phyloP scores from a whole-genome alignment of 73 alveolate genomes.

The Effrenium voratum region DNA sequence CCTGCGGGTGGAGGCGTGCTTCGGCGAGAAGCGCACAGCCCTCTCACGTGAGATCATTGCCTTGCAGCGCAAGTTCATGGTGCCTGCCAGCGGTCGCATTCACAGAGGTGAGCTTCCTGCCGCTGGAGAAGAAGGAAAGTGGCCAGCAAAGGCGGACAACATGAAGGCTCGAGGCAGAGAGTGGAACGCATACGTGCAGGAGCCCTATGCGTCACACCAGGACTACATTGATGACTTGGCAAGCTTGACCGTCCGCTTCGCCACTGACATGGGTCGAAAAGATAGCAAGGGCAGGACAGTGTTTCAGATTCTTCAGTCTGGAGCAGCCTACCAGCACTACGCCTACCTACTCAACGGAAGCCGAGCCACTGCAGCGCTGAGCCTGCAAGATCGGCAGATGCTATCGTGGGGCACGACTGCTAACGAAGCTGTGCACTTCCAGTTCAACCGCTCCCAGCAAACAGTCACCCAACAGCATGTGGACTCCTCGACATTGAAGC shows the following conservation, averaged over 20 bases:
- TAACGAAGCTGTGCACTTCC: too few species aligned
- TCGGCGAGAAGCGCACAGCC: neutral
- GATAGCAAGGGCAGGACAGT: neutral
- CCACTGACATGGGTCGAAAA: neutral
- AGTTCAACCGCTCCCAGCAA: neutral
- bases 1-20: neutral
- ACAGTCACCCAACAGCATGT: neutral
- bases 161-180: too few species aligned
- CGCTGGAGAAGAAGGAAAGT: too few species aligned
- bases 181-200: neutral
- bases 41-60: neutral
- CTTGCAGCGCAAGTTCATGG: neutral
- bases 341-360: neutral
- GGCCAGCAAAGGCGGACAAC: too few species aligned
- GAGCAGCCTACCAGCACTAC: too few species aligned
- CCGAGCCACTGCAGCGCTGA: neutral
- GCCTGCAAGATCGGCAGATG: neutral
- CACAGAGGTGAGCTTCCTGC: too few species aligned
- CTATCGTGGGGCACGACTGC: too few species aligned
- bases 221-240: neutral
- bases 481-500: neutral
- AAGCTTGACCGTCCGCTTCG: too few species aligned
- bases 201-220: neutral
- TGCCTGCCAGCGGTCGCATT: neutral
- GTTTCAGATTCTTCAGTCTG: neutral